Evolutionary conservation across 1,284 basidiomycete species (phyloP), one percentile per base, ranked within the genome.

Genomic region (Entoloma clypeatum): DNA sequence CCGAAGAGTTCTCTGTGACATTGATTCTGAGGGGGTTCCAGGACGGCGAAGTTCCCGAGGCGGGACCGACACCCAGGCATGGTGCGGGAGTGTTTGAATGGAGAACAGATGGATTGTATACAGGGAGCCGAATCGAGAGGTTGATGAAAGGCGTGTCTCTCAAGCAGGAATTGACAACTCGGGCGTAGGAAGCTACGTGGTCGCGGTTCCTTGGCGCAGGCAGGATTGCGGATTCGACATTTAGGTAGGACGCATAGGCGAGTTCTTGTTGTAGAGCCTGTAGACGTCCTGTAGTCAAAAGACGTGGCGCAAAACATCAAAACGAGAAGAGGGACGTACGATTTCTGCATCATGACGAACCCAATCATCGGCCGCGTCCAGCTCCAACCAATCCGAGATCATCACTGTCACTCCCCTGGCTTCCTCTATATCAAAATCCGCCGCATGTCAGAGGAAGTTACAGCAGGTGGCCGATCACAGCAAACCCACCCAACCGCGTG

Each of bases 321-420:
- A 24, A 14, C 34, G 26, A 24, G 18, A 13, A 32, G 7, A 1
- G 24, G 13, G 2, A 59, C 84, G 62, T 61, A 92, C 92, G 44
- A 96, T 85, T 67, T 97, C 96, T 38, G 92, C 87, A 59, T 99
- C 96, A 54, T 95, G 89, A 32, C 96, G 81, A 44, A 99, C 86
- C 69, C 94, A 94, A 58, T 94, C 91, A 63, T 97, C 93, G 1
- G 77, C 69, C 8, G 92, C 85, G 65, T 99, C 96, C 28, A 99
- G 74, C 62, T 97, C 92, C 8, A 99, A 73, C 96, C 96, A 99
- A 45, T 91, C 88, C 10, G 92, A 92, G 7, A 87, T 75, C 55
- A 96, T 74, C 3, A 75, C 86, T 13, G 89, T 77, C 16, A 91
- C 70, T 24, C 75, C 75, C 45, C 89, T 83, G 2, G 88, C 83